Evolutionary conservation across 164 flowering plant genomes (phyloP), one percentile per base, ranked within the genome.

Genomic region (Magnolia sinica): DNA sequence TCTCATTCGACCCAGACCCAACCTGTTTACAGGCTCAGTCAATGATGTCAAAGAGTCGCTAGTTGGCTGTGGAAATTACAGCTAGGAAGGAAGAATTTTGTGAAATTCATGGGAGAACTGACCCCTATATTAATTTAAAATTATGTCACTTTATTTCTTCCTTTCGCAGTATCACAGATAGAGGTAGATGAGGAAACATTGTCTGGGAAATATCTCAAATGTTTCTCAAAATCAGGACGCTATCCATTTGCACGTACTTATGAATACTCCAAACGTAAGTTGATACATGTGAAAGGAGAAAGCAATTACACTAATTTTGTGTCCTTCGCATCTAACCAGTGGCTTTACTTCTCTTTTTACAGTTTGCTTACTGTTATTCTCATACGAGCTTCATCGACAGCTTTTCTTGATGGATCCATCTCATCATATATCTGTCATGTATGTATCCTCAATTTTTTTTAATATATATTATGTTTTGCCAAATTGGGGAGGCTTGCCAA

Each of bases 211-310:
- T 37, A 73, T 65, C 20, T 68, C 16, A 68, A 59, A 23, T 24
- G 58, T 72, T 83, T 83, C 70, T 75, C 79, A 55, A 75, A 68
- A 73, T 76, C 75, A 29, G 83, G 82, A 71, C 71, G 50, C 8
- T 95, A 93, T 81, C 97, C 93, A 50, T 93, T 19, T 79, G 89
- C 94, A 84, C 87, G 55, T n/a, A 78, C 87, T 71, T 95, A 95
- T 72, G 95, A 89, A 81, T 86, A 83, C 78, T 88, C 95, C 37
- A 95, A 95, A 86, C 80, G 98, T 95, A 84, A 87, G 95, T 59
- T 10, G 31, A 68, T 68, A 11, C 49, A 50, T 7, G 18, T 76
- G 22, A 64, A 13, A 58, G 49, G 20, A 18, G 52, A 82, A 45
- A 18, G 29, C 16, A 73, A n/a, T 14, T 69, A 3, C 14, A 37